Evolutionary conservation across 2,329 filamentous ascomycete species (phyloP).

Genomic region (Sarocladium brachiariae): DNA sequence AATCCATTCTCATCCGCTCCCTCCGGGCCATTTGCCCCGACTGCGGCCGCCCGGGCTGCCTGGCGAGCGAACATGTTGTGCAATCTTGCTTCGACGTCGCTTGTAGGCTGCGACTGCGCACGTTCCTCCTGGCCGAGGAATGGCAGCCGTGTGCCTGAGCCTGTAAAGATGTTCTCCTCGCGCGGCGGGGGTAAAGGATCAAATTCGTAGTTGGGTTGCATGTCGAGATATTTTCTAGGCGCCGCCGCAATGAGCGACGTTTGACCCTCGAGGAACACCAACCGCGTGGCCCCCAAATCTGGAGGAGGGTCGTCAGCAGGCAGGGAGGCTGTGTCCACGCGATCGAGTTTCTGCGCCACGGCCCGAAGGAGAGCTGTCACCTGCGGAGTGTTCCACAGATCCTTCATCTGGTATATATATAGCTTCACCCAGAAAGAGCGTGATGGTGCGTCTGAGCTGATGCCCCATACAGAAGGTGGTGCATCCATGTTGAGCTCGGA

Average conservation of each 20-base stretch:
- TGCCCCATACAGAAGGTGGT: conserved; percentile 78
- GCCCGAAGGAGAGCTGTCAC: conserved; percentile 62
- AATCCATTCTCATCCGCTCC: conserved; percentile 18
- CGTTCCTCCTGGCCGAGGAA: conserved; percentile 31
- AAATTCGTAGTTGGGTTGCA: conserved; percentile 64
- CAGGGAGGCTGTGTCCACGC: conserved; percentile 32
- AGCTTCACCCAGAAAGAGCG: conserved; percentile 62
- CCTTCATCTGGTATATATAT: conserved; percentile 70
- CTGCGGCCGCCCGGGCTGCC: conserved; percentile 13
- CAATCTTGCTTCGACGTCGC: conserved; percentile 22
- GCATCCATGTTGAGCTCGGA: conserved; percentile 72
- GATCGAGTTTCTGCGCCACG: conserved; percentile 51
- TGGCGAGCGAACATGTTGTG: conserved; percentile 21
- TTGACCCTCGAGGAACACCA: conserved; percentile 72
- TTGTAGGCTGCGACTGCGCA: conserved; percentile 16
- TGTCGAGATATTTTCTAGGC: conserved; percentile 56
- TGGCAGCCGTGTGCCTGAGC: conserved; percentile 27
- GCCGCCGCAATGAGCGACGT: conserved; percentile 64
- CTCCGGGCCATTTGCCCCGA: conserved; percentile 9
- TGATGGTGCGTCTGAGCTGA: conserved; percentile 57
- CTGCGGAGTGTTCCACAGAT: conserved; percentile 79
- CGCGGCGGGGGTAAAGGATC: conserved; percentile 72
- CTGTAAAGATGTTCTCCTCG: conserved; percentile 44
- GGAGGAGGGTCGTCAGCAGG: conserved; percentile 31
- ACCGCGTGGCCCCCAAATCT: conserved; percentile 55